phyloP scores from a whole-genome alignment of 192 early-diverging fungal species.

The Helicostylum pulchrum region DNA sequence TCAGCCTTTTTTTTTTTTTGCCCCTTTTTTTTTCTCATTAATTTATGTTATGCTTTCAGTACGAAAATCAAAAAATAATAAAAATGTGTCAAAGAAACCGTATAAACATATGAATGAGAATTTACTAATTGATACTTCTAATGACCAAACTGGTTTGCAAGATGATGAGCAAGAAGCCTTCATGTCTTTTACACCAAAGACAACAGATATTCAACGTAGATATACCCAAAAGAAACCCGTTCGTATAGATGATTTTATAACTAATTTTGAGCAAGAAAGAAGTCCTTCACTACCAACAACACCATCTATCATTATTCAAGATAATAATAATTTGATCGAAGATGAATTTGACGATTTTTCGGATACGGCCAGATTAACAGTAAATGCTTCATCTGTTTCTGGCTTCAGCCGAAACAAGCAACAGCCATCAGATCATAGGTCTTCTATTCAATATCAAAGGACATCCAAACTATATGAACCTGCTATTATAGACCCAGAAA shows the following conservation, averaged over 20 bases:
- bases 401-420: neutral
- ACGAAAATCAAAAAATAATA: neutral
- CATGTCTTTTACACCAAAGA: conserved; percentile 8
- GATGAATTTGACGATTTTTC: conserved; percentile 24
- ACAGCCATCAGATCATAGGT: too few relatives aligned
- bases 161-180: neutral
- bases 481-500: neutral
- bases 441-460: too few relatives aligned
- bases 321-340: neutral
- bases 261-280: conserved; percentile 10
- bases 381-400: conserved; percentile 10
- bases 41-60: neutral
- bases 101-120: conserved; percentile 5
- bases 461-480: neutral
- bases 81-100: neutral
- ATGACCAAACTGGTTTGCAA: neutral
- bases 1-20: neutral
- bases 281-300: neutral
- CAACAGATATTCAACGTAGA: neutral
- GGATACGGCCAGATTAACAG: conserved; percentile 27
- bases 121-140: too few relatives aligned
- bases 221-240: neutral
- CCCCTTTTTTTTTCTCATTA: neutral
- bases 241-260: conserved; percentile 4
- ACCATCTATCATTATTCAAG: neutral